These are phyloP conservation scores for Alternaria sp. DNA, from an alignment of 2,329 filamentous ascomycete species.

Conservation along the genomic window DNA sequence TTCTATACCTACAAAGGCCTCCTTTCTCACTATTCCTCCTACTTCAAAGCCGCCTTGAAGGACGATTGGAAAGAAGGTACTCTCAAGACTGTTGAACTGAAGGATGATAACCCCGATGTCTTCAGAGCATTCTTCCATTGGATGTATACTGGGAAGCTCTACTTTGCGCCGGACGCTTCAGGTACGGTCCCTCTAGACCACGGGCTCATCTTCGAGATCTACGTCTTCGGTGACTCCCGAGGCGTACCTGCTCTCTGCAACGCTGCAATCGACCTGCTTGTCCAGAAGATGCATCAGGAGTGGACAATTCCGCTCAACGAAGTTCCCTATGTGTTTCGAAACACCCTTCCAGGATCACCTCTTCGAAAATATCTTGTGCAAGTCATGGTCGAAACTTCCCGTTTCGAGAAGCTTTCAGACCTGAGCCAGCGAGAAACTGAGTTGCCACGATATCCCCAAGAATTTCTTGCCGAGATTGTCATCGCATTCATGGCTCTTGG, in stretches of 20 bases:
- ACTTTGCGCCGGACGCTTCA: not conserved
- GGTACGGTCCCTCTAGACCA: not conserved
- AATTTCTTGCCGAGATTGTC: rapidly evolving
- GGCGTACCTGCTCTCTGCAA: rapidly evolving
- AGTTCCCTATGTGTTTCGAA: no score
- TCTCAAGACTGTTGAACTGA: rapidly evolving
- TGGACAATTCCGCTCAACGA: not conserved
- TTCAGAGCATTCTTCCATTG: not conserved
- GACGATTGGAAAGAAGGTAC: not conserved
- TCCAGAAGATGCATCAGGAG: not conserved
- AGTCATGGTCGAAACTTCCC: no score
- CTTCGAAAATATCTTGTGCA: no score
- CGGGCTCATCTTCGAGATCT: not conserved
- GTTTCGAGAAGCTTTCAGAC: no score
- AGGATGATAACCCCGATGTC: not conserved
- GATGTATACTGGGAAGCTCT: not conserved
- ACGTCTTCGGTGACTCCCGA: rapidly evolving
- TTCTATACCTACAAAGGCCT: not conserved
- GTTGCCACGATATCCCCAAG: rapidly evolving
- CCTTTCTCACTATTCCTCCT: not conserved
- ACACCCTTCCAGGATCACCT: no score
- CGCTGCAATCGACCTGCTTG: rapidly evolving
- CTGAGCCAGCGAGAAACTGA: rapidly evolving
- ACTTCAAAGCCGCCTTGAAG: not conserved
- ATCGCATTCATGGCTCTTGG: not conserved